phyloP scores from a whole-genome alignment of 257 asterid genomes.

The Nicotiana undulata region DNA sequence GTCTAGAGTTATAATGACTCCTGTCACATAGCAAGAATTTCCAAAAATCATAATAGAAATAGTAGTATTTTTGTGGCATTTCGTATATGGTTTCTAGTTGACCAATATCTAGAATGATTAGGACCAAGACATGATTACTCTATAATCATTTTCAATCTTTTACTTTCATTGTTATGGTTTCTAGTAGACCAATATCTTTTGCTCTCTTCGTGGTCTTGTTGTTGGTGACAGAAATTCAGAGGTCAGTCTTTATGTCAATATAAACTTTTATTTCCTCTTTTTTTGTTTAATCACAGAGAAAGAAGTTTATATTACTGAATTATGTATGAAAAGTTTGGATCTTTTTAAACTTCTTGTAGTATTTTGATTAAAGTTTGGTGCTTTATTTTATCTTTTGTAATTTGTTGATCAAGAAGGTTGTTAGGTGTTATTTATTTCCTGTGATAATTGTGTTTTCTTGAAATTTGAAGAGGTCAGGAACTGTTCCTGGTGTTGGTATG shows the following conservation, averaged over 20 bases:
- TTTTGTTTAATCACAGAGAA: neutral
- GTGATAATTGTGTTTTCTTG: conserved; percentile 4
- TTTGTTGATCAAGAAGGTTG: neutral
- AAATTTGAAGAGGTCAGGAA: conserved; percentile 66
- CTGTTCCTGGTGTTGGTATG: conserved; percentile 72
- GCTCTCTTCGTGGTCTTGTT: conserved; percentile 82
- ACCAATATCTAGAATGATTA: neutral
- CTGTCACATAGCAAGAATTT: no score
- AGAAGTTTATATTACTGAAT: neutral
- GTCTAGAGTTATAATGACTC: neutral
- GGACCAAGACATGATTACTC: neutral
- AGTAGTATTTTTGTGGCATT: neutral
- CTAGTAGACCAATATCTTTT: no score
- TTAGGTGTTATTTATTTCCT: neutral
- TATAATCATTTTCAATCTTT: neutral
- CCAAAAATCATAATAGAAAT: no score
- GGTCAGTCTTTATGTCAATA: conserved; percentile 30
- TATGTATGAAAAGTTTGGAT: neutral
- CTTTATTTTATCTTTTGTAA: neutral
- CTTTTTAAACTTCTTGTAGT: neutral
- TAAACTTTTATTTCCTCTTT: neutral
- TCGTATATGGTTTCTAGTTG: neutral
- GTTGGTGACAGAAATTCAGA: conserved; percentile 73
- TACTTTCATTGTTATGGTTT: neutral
- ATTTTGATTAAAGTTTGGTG: neutral